Evolutionary conservation across 495 filamentous ascomycete genomes (phyloP), one percentile per base, ranked within the genome.

Genomic region (Talaromyces wortmannii): DNA sequence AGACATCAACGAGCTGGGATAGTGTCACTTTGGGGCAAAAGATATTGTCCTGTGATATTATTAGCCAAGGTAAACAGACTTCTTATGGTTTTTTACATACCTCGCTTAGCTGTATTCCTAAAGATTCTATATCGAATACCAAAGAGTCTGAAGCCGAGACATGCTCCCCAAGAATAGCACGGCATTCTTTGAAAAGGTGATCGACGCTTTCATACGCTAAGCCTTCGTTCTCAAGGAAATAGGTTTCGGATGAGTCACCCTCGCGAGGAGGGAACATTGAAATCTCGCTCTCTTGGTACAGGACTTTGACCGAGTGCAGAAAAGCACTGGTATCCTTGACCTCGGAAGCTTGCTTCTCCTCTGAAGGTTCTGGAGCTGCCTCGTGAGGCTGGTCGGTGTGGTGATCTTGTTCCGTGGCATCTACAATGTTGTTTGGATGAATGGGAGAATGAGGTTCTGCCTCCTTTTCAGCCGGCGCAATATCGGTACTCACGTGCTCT

Each of bases 51-150:
- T 83, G 50, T 1, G 50, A 6, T 5, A 45, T 18, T 56, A 48
- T 75, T 61, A 69, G 75, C 64, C 18, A 67, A 69, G 52, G 23
- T 15, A 17, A 43, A 55, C 32, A 13, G 10, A 5, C 7, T 23
- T 29, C 36, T 17, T 33, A 18, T 29, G 7, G 23, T 0, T 4
- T 16, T 15, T 46, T 12, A 58, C 78, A 78, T 76, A 88, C 88
- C 78, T 94, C 88, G 57, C 78, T 81, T 65, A 90, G 73, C 59
- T 87, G 79, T 33, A 95, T 74, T 58, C 80, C 85, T 54, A 94
- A 72, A 23, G 81, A 72, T 15, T 85, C 81, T 53, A 95, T 74
- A 48, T 82, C 77, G 55, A 94, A 71, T 23, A 84, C 74, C 46
- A 95, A 67, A 56, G 91, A 84, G 55, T 92, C 85, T 31, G 84